Percentiles rank a stretch among this genome's conserved stretches.
Evolutionary conservation across 2,329 filamentous ascomycete genomes (phyloP).

Genomic region (Byssothecium circinans): DNA sequence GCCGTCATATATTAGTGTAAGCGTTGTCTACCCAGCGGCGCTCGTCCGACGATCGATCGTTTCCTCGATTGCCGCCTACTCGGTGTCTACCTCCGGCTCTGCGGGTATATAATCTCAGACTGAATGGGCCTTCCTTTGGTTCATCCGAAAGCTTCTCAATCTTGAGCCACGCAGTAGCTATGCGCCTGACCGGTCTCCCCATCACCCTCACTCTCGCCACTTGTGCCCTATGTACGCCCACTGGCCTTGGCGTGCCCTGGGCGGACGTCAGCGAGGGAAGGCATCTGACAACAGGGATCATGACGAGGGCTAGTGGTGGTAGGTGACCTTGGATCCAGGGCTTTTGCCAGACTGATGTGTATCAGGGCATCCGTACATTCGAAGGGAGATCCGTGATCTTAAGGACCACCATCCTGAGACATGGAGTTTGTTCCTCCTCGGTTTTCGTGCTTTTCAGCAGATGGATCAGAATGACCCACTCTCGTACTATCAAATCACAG

Average conservation of each 20-base stretch:
- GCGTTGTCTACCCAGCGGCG: too few species aligned
- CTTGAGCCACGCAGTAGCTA: neutral
- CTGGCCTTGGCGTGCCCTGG: neutral
- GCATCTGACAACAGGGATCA: conserved; percentile 22
- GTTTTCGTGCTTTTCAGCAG: conserved; percentile 69
- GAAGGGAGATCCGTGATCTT: conserved; percentile 70
- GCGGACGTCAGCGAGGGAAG: neutral
- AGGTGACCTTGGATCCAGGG: conserved; percentile 11
- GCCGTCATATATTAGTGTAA: too few species aligned
- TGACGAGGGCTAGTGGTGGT: conserved; percentile 16
- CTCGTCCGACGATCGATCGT: too few species aligned
- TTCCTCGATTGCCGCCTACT: neutral
- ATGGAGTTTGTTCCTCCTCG: conserved; percentile 77
- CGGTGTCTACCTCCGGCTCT: neutral
- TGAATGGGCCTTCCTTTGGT: too few species aligned
- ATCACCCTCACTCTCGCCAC: conserved; percentile 6
- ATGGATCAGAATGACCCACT: conserved; percentile 63
- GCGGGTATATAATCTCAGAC: too few species aligned
- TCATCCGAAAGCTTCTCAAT: too few species aligned
- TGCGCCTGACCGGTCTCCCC: neutral
- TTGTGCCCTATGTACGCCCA: conserved; percentile 10
- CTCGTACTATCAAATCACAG: conserved; percentile 78
- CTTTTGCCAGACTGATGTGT: conserved; percentile 6
- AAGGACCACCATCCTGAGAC: conserved; percentile 59
- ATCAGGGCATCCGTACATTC: conserved; percentile 39